Conservation (phyloP, 495 filamentous ascomycete genomes). For the Neurospora sp. region DNA sequence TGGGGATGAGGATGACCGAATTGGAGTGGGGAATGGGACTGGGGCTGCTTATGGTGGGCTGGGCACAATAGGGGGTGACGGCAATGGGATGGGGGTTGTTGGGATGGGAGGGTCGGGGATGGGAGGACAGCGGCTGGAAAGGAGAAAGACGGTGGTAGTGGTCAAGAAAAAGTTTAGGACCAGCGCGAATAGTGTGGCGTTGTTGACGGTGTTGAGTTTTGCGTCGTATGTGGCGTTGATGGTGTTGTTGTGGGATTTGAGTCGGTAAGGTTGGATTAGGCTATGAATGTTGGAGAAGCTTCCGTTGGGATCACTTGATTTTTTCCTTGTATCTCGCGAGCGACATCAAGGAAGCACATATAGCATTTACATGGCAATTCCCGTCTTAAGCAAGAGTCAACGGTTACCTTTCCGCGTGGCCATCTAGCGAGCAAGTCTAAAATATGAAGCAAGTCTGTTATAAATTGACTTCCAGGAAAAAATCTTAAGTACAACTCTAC, state of each 20-base stretch:
- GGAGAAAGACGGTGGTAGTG: conserved; percentile 24
- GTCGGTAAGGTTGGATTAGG: conserved; percentile 4
- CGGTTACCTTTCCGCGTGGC: too few species aligned
- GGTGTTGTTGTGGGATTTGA: conserved; percentile 56
- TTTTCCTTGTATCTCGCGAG: neutral
- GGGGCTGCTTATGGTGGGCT: too few species aligned
- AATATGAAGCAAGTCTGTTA: neutral
- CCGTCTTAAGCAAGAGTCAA: neutral
- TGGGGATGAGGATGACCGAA: neutral
- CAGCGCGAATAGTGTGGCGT: conserved; percentile 72
- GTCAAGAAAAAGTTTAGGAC: conserved; percentile 72
- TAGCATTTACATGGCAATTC: neutral
- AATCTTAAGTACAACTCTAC: neutral
- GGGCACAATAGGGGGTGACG: too few species aligned
- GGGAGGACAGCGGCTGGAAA: neutral
- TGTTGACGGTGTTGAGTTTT: conserved; percentile 72
- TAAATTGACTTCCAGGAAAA: neutral
- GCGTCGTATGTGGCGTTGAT: conserved; percentile 73
- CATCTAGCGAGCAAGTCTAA: neutral
- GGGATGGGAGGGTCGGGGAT: neutral
- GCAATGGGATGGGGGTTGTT: neutral
- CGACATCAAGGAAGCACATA: conserved; percentile 1
- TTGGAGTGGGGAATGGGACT: too few species aligned
- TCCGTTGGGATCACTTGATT: neutral
- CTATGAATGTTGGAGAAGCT: neutral